A percentile compares a stretch with the other conserved stretches of the same genome.
phyloP scores from a whole-genome alignment of 2,329 filamentous ascomycete species.

The Clonostachys sp. region DNA sequence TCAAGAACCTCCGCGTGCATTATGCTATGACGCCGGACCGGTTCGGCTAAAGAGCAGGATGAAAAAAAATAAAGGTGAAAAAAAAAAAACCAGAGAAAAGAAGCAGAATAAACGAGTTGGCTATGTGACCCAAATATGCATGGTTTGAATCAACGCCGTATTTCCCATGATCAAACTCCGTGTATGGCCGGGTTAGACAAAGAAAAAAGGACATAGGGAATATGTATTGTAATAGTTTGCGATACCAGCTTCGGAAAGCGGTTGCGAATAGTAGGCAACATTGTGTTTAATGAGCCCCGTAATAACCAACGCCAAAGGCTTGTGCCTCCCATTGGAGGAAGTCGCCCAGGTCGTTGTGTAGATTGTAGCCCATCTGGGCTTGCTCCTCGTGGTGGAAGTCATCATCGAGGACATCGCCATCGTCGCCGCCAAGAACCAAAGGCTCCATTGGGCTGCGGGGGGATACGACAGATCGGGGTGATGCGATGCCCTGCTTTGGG shows the following conservation, averaged over 20 bases:
- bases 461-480: background rate
- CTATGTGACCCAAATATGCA: too few relatives aligned
- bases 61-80: too few relatives aligned
- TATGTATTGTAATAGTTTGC: background rate
- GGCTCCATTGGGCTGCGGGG: slow-evolving; percentile 35
- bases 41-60: too few relatives aligned
- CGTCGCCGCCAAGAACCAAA: slow-evolving; percentile 32
- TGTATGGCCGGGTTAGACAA: background rate
- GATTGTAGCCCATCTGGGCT: slow-evolving; percentile 57
- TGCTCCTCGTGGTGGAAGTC: slow-evolving; percentile 19
- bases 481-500: too few relatives aligned
- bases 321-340: slow-evolving; percentile 54
- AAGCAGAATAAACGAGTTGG: too few relatives aligned
- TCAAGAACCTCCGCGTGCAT: too few relatives aligned
- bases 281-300: background rate
- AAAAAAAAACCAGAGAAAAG: too few relatives aligned
- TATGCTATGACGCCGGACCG: too few relatives aligned
- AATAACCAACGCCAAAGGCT: slow-evolving; percentile 12
- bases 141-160: too few relatives aligned
- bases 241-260: background rate
- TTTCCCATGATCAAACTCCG: too few relatives aligned
- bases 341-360: slow-evolving; percentile 54
- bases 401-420: slow-evolving; percentile 11
- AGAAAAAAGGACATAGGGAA: background rate
- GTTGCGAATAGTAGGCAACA: too few relatives aligned